These are phyloP conservation scores for Fusarium sublunatum DNA, from an alignment of 2,329 filamentous ascomycete genomes.

Conservation along the genomic window DNA sequence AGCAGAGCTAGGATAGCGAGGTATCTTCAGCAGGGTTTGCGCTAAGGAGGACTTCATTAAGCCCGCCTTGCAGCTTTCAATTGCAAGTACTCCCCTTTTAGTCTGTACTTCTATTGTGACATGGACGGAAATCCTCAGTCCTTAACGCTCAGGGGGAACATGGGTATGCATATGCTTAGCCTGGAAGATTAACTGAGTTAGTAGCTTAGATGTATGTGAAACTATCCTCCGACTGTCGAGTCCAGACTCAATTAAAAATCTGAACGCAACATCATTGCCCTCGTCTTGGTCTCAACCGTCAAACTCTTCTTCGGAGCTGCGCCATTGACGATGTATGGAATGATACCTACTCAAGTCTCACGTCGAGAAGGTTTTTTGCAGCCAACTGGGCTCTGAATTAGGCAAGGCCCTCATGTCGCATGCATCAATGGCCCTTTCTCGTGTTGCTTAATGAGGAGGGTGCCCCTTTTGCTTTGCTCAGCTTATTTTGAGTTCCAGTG, in stretches of 20 bases:
- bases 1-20: constrained; percentile 9
- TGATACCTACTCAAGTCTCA: constrained; percentile 34
- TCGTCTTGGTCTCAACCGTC: too few species aligned
- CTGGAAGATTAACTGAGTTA: constrained; percentile 9
- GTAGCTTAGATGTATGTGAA: too few species aligned
- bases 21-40: constrained; percentile 25
- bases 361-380: constrained; percentile 12
- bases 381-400: constrained; percentile 19
- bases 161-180: not conserved
- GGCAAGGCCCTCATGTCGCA: constrained; percentile 33
- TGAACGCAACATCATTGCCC: too few species aligned
- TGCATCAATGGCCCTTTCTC: constrained; percentile 32
- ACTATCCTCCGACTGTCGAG: not conserved
- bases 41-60: constrained; percentile 12
- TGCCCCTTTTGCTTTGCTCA: constrained; percentile 34
- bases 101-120: constrained; percentile 1
- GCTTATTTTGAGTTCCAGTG: constrained; percentile 29
- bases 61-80: not conserved
- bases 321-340: constrained; percentile 35
- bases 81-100: constrained; percentile 12
- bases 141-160: constrained; percentile 20
- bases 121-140: not conserved
- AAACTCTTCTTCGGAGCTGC: constrained; percentile 9
- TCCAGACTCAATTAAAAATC: not conserved
- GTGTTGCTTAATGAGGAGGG: constrained; percentile 30